These are phyloP conservation scores for Coriaria nepalensis DNA, from an alignment of 306 rosid genomes.

Conservation along the genomic window DNA sequence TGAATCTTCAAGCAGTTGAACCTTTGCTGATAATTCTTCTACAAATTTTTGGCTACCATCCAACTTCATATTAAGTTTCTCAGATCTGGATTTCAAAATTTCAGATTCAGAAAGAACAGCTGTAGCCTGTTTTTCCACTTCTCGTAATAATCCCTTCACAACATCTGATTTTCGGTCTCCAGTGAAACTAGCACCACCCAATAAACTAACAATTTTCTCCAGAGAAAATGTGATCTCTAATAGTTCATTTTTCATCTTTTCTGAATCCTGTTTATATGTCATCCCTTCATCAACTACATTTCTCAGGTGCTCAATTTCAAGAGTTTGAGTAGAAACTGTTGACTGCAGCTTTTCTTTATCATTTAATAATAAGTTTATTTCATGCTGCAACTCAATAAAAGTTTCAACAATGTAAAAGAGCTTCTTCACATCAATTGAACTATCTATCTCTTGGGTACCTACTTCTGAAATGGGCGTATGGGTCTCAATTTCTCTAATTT, in stretches of 20 bases:
- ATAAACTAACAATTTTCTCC: conserved; percentile 41
- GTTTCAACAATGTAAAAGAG: conserved; percentile 54
- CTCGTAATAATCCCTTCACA: conserved; percentile 40
- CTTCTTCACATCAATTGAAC: conserved; percentile 44
- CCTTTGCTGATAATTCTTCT: conserved; percentile 60
- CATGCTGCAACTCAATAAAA: conserved; percentile 33
- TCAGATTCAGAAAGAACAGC: conserved; percentile 49
- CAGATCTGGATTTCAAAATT: conserved; percentile 54
- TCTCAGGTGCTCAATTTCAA: conserved; percentile 46
- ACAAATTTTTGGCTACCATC: conserved; percentile 52
- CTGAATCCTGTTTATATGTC: conserved; percentile 37
- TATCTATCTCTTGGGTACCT: conserved; percentile 28
- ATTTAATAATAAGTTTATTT: conserved; percentile 31
- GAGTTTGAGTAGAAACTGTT: conserved; percentile 29
- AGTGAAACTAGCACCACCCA: conserved; percentile 36
- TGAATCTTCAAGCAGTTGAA: conserved; percentile 55
- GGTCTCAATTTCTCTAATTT: conserved; percentile 36
- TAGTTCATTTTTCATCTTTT: conserved; percentile 48
- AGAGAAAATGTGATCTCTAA: conserved; percentile 35
- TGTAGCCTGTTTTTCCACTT: conserved; percentile 45
- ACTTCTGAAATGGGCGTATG: conserved; percentile 29
- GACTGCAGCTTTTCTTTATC: conserved; percentile 59
- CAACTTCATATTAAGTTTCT: conserved; percentile 58
- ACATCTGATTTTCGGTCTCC: conserved; percentile 38
- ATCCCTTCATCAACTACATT: conserved; percentile 40